Evolutionary conservation across 306 rosid genomes (phyloP).

Genomic region (Dicorynia guianensis): DNA sequence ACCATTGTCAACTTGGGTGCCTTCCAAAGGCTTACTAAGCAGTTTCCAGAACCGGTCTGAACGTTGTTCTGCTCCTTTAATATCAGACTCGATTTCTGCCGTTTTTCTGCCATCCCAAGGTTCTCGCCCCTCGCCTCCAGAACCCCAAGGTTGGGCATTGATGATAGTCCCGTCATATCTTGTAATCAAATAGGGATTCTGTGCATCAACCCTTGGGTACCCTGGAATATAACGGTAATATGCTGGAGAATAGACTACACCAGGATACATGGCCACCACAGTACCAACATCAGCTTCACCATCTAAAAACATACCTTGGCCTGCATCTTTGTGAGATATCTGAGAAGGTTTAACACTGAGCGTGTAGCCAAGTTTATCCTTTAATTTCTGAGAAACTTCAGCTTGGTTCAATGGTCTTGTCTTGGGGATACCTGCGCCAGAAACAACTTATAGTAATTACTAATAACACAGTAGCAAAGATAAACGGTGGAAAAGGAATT

Average conservation of each 20-base stretch:
- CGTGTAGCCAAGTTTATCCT: conserved; percentile 78
- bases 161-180: conserved; percentile 86
- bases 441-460: conserved; percentile 37
- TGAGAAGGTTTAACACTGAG: conserved; percentile 75
- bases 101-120: conserved; percentile 61
- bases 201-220: conserved; percentile 80
- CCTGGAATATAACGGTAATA: conserved; percentile 90
- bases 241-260: conserved; percentile 79
- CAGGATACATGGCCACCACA: conserved; percentile 89
- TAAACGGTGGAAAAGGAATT: conserved; percentile 29
- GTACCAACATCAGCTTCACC: conserved; percentile 79
- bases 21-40: conserved; percentile 83
- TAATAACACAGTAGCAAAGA: conserved; percentile 46
- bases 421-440: conserved; percentile 73
- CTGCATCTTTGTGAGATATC: conserved; percentile 78
- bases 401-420: conserved; percentile 60
- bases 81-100: conserved; percentile 38
- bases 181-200: conserved; percentile 84
- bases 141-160: conserved; percentile 89
- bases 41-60: conserved; percentile 72
- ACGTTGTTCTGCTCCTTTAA: conserved; percentile 60
- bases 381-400: conserved; percentile 69
- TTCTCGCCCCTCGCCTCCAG: conserved; percentile 68
- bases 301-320: conserved; percentile 78
- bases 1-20: conserved; percentile 40